Evolutionary conservation across 768 basidiomycete genomes (phyloP), one percentile per base, ranked within the genome.

Genomic region (Fibroporia radiculosa): DNA sequence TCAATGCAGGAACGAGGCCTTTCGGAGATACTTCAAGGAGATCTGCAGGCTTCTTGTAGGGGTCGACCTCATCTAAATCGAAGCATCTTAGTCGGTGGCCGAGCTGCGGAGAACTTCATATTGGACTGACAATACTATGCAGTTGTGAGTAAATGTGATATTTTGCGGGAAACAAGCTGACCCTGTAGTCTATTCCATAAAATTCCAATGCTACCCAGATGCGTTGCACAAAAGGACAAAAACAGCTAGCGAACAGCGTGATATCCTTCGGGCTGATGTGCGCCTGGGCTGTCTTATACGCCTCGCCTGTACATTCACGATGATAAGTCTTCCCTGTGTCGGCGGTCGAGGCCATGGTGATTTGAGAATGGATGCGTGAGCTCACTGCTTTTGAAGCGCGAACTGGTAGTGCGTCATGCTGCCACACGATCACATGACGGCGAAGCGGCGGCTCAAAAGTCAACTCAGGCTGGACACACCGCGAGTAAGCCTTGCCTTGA

Each of bases 171-270:
- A 39, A n/a, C 38, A 12, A 25, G 41, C 66, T 38, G 45, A 82
- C 84, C 58, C 80, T 75, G 65, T 93, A 90, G 2, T 78, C 75
- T 35, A 89, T 74, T 1, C 68, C 72, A 18, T 87, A 74, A 49
- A 75, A 72, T 59, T 91, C 86, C 24, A 90, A 67, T 0, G 78
- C 73, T 16, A 80, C 71, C 88, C 89, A 92, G 2, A 77, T 84
- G 13, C 88, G 71, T 60, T 90, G 86, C 1, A 89, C 86, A 56
- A 89, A 90, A 0, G 85, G 84, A 57, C 85, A 88, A 56, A 86
- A 86, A 57, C 82, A 86, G 42, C 76, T 72, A 7, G 70, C 79
- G 51, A 86, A 89, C 19, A 91, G 68, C 0, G 75, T 81, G 49
- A 84, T 77, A 42, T 78, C 72, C 53, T 71, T 61, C 2, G 71